Conservation (phyloP, 1,284 basidiomycete genomes). For the Leucoagaricus sp. region DNA sequence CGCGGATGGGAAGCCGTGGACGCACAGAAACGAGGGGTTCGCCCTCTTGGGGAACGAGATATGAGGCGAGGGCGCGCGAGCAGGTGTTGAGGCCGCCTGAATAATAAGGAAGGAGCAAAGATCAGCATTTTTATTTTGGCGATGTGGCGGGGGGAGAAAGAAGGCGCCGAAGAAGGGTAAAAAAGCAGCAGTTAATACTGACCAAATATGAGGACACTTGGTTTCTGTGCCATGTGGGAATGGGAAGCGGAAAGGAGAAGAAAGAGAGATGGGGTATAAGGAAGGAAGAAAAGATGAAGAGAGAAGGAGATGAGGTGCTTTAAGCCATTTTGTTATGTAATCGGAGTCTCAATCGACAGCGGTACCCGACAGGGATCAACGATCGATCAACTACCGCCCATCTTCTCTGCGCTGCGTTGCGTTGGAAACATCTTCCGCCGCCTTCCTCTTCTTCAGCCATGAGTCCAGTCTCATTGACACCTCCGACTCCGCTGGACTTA, state of each 20-base stretch:
- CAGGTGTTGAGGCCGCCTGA: constrained; percentile 78
- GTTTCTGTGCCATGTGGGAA: constrained; percentile 40
- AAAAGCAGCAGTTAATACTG: constrained; percentile 24
- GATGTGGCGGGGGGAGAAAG: not conserved
- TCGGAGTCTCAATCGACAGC: constrained; percentile 11
- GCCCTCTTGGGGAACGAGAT: constrained; percentile 63
- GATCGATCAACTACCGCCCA: constrained; percentile 1
- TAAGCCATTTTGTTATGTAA: constrained; percentile 16
- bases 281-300: not conserved
- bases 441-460: constrained; percentile 1
- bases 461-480: not conserved
- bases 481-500: constrained; percentile 9
- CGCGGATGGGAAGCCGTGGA: constrained; percentile 21
- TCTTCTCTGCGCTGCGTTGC: not conserved
- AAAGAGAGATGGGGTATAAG: constrained; percentile 2
- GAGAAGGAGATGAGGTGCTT: constrained; percentile 12
- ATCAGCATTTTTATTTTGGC: constrained; percentile 11
- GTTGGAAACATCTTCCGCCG: constrained; percentile 6
- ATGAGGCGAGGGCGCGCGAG: constrained; percentile 64
- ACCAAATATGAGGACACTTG: constrained; percentile 84
- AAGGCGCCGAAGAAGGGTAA: not conserved
- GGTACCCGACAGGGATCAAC: constrained; percentile 16
- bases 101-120: constrained; percentile 15
- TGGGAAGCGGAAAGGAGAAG: not conserved
- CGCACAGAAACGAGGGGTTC: constrained; percentile 74